Evolutionary conservation across 345 rosid genomes (phyloP).

Genomic region (Luvunga scandens): DNA sequence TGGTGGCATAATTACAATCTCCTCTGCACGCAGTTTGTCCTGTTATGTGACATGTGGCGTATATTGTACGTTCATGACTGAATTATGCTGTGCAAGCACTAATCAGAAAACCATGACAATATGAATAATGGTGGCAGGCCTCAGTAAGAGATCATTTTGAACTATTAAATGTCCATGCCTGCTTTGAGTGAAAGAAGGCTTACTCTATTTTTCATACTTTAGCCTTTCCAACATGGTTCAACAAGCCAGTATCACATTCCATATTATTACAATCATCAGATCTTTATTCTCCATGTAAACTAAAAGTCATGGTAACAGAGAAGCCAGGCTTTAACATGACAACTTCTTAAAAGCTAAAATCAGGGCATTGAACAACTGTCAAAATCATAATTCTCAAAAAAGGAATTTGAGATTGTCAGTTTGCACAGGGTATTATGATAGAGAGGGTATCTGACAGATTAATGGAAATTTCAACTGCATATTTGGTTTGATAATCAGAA

Average conservation of each 20-base stretch:
- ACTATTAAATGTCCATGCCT: neutral
- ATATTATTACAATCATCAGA: neutral
- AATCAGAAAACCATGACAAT: neutral
- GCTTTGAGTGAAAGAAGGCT: neutral
- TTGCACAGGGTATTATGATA: neutral
- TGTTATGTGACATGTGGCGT: neutral
- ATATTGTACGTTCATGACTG: neutral
- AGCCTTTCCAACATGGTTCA: neutral
- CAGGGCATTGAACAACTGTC: neutral
- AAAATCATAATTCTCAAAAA: neutral
- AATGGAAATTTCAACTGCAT: neutral
- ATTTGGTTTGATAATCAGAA: neutral
- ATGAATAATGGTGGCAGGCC: neutral
- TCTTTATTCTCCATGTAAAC: neutral
- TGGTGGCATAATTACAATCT: neutral
- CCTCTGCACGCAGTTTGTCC: neutral
- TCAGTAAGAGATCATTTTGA: neutral
- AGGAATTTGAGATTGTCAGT: neutral
- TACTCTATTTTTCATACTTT: neutral
- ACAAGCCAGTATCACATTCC: neutral
- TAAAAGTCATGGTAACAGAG: neutral
- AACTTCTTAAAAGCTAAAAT: neutral
- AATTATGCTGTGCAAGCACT: neutral
- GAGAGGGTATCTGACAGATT: neutral
- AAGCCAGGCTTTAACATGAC: neutral